These are phyloP conservation scores for Delonix regia DNA, from an alignment of 306 rosid genomes.

Conservation along the genomic window DNA sequence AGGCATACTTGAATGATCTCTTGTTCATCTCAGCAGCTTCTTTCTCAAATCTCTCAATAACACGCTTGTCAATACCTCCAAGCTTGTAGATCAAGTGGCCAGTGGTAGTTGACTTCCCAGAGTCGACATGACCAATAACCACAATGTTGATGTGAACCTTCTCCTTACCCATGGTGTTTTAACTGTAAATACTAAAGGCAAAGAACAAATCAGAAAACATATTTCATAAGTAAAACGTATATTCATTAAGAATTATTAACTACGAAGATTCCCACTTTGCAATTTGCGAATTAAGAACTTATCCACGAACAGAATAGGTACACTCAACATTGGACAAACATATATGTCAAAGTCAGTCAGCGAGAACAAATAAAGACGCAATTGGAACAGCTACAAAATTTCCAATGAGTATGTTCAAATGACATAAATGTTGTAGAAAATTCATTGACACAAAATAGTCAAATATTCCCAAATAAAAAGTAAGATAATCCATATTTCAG, in stretches of 20 bases:
- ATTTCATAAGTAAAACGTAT: neutral
- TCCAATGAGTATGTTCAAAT: neutral
- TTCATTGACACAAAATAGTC: neutral
- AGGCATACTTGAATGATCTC: slow-evolving; percentile 41
- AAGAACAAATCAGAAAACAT: neutral
- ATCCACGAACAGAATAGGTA: neutral
- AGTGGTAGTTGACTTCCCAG: slow-evolving; percentile 41
- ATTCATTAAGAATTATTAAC: neutral
- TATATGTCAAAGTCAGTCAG: neutral
- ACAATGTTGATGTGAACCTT: slow-evolving; percentile 42
- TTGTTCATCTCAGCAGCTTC: slow-evolving; percentile 48
- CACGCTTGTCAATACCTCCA: slow-evolving; percentile 44
- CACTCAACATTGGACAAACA: neutral
- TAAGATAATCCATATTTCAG: neutral
- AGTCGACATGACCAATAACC: slow-evolving; percentile 42
- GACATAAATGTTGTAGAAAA: neutral
- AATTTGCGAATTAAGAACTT: neutral
- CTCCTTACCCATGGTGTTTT: slow-evolving; percentile 36
- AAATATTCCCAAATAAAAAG: neutral
- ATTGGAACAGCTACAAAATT: neutral
- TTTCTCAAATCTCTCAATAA: slow-evolving; percentile 41
- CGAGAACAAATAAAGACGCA: neutral
- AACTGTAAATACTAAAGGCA: neutral
- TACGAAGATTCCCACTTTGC: neutral
- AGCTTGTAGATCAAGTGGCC: slow-evolving; percentile 44